Conservation (phyloP, 2,329 filamentous ascomycete species). For the Ilyonectria sp. region DNA sequence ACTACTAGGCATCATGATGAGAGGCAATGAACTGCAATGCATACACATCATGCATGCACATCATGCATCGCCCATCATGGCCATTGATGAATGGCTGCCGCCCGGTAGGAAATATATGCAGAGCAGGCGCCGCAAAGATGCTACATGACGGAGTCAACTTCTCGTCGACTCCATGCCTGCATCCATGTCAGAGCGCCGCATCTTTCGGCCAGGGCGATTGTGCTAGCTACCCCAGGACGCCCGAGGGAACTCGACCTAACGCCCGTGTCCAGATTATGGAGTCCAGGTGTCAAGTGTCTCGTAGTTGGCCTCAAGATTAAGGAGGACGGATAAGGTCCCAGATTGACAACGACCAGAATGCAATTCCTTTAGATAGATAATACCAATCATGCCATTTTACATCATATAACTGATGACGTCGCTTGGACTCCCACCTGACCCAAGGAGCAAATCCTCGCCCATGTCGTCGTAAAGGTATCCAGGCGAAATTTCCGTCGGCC, state of each 20-base stretch:
- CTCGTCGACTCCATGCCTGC: too few relatives aligned
- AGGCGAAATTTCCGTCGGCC: constrained; percentile 10
- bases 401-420: constrained; percentile 8
- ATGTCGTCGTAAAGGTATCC: constrained; percentile 15
- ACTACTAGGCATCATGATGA: background rate
- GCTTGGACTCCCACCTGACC: constrained; percentile 15
- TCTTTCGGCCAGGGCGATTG: too few relatives aligned
- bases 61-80: background rate
- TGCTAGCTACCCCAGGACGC: too few relatives aligned
- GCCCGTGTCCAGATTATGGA: background rate
- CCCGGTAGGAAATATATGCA: background rate
- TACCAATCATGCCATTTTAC: constrained; percentile 10
- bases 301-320: constrained; percentile 15
- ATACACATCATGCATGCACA: background rate
- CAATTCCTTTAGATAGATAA: constrained; percentile 3
- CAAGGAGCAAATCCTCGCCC: constrained; percentile 10
- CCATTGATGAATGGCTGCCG: background rate
- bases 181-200: too few relatives aligned
- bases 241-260: background rate
- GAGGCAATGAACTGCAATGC: background rate
- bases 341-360: constrained; percentile 2
- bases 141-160: too few relatives aligned
- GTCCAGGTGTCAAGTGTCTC: constrained; percentile 4
- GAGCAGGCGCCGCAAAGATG: background rate
- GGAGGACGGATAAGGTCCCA: constrained; percentile 6